Conservation (phyloP, 2,329 filamentous ascomycete species). For the Fusarium newnesense region DNA sequence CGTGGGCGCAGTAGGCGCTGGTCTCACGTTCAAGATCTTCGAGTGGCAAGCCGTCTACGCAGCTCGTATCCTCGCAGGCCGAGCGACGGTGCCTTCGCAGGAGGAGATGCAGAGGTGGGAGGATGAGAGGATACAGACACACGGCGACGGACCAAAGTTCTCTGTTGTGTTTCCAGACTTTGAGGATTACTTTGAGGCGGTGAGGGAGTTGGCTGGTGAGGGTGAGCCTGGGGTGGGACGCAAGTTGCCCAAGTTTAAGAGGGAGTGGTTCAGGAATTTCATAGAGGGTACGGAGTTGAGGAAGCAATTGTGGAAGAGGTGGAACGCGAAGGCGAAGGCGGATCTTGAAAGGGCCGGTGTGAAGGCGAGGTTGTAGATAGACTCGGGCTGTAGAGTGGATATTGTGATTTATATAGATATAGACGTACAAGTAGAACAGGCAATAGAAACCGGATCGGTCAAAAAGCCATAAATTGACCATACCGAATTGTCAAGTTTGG, state of each 20-base stretch:
- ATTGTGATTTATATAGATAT: not conserved
- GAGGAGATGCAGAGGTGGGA: slow-evolving; percentile 68
- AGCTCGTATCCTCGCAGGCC: slow-evolving; percentile 66
- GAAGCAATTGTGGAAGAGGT: slow-evolving; percentile 66
- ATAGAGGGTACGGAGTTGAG: slow-evolving; percentile 64
- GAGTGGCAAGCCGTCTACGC: slow-evolving; percentile 75
- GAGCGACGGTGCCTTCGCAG: slow-evolving; percentile 59
- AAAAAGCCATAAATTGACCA: not conserved
- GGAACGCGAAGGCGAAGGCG: slow-evolving; percentile 51
- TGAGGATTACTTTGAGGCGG: slow-evolving; percentile 70
- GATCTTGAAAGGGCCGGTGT: not conserved
- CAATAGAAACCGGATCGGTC: fast-evolving
- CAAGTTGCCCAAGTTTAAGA: slow-evolving; percentile 55
- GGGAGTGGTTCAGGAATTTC: slow-evolving; percentile 61
- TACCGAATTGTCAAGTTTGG: not conserved
- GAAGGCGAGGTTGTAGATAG: slow-evolving; percentile 4
- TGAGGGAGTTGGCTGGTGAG: slow-evolving; percentile 62
- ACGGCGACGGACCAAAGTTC: slow-evolving; percentile 68
- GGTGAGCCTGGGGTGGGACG: slow-evolving; percentile 56
- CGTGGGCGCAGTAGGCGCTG: slow-evolving; percentile 66
- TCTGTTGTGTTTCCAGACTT: slow-evolving; percentile 69
- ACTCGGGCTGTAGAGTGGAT: not conserved
- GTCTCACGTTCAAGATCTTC: slow-evolving; percentile 74
- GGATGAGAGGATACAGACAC: slow-evolving; percentile 59
- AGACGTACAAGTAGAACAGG: not conserved